Conservation (phyloP, 495 filamentous ascomycete genomes). For the Pseudoneurospora amorphoporcata region DNA sequence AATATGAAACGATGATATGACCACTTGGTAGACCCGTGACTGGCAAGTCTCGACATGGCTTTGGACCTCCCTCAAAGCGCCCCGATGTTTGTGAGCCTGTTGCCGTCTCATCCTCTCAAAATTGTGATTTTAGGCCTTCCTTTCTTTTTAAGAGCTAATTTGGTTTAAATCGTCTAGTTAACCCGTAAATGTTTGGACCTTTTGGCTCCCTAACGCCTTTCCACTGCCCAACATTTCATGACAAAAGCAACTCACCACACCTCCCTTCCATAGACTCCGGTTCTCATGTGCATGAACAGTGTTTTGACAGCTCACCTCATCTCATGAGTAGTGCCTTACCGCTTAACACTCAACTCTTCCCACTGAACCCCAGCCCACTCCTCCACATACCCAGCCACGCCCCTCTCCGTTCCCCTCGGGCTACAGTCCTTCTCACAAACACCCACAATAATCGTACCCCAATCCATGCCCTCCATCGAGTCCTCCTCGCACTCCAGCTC, state of each 20-base stretch:
- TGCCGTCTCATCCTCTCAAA: not conserved
- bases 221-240: not conserved
- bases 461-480: conserved; percentile 89
- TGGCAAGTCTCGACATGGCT: not conserved
- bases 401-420: conserved; percentile 16
- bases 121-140: not conserved
- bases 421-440: conserved; percentile 50
- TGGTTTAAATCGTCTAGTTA: not conserved
- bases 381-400: conserved; percentile 54
- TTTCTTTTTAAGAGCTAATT: not conserved
- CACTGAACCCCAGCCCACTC: conserved; percentile 97
- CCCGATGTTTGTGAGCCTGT: not conserved
- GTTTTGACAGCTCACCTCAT: not conserved
- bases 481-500: conserved; percentile 74
- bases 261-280: not conserved
- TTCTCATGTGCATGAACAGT: not conserved
- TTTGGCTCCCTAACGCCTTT: not conserved
- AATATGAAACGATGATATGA: not conserved
- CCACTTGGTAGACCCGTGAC: not conserved
- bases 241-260: not conserved
- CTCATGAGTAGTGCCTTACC: conserved; percentile 6
- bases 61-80: not conserved
- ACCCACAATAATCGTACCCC: conserved; percentile 89
- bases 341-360: conserved; percentile 54
- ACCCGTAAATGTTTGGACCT: not conserved